Evolutionary conservation across 2,329 filamentous ascomycete species (phyloP), one percentile per base, ranked within the genome.

Genomic region (Trichoderma oligosporum): DNA sequence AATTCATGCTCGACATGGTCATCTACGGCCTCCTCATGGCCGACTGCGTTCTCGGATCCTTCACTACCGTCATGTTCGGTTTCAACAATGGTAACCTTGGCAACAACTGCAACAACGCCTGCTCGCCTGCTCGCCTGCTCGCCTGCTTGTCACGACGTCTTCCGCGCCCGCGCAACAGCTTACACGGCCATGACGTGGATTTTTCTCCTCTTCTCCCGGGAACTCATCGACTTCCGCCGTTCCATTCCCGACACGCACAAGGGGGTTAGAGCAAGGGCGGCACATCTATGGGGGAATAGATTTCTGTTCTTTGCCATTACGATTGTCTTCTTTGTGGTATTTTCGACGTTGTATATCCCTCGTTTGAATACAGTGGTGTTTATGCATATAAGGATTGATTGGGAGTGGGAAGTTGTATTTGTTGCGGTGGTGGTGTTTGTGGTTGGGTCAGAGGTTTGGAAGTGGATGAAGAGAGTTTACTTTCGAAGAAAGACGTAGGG

Each of bases 351-450:
- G 0, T 90, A 90, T 64, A 88, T 89, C 52, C 87, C 87, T 0
- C 81, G 82, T 9, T 76, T 89, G 63, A 88, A 87, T 67, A 76
- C 78, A 7, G 72, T 75, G 1, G 85, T 89, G 0, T 88, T 88
- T 70, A 81, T 85, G 66, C 86, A 89, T 62, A 78, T 73, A 2
- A 79, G 80, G 0, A 88, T 89, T 56, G 77, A 73, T 6, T 86
- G 84, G 85, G 86, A 89, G 67, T 89, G 85, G 86, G 83, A 75
- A 0, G 78, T 89, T 42, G 82, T 88, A 1, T 82, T 89, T 59
- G 72, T 86, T 33, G 79, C 79, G 20, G 76, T 81, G 0, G 66
- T 79, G 0, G 64, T 88, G 3, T 90, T 89, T 73, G 82, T 89
- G 65, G 64, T 74, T 0, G 85, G 85, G 0, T 77, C 83, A 0